Conservation (phyloP, 2,329 filamentous ascomycete genomes). For the Trichoderma polysporum region DNA sequence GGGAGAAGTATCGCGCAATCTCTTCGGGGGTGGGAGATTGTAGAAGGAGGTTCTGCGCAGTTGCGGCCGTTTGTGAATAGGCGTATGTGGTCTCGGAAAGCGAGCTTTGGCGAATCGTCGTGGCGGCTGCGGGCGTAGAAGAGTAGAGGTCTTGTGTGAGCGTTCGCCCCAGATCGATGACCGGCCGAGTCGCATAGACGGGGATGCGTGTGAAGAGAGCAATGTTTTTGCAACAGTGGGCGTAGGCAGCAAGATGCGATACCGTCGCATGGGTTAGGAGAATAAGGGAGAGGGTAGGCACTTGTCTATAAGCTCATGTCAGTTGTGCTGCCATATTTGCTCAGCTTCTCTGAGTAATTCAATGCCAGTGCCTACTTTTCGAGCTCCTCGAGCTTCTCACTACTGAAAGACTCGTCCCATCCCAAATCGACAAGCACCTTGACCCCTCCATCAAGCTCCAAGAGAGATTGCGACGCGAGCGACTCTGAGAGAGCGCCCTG, state of each 20-base stretch:
- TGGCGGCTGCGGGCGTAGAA: constrained; percentile 83
- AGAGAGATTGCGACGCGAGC: constrained; percentile 85
- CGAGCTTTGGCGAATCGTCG: constrained; percentile 71
- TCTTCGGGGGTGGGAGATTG: constrained; percentile 80
- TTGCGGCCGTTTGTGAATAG: constrained; percentile 50
- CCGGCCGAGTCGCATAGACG: constrained; percentile 89
- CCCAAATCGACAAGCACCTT: constrained; percentile 94
- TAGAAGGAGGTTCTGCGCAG: constrained; percentile 56
- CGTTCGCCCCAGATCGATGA: constrained; percentile 89
- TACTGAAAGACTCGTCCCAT: constrained; percentile 91
- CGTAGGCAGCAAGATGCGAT: constrained; percentile 88
- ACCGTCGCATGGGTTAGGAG: constrained; percentile 93
- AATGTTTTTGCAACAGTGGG: constrained; percentile 95
- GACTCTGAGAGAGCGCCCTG: constrained; percentile 88
- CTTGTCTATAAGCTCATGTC: constrained; percentile 58
- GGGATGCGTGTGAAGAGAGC: constrained; percentile 89
- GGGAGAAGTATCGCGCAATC: constrained; percentile 86
- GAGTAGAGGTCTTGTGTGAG: constrained; percentile 89
- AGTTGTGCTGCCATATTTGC: constrained; percentile 22
- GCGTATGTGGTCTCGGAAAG: constrained; percentile 64
- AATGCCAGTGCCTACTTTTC: constrained; percentile 67
- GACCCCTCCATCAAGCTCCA: constrained; percentile 94
- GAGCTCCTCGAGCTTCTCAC: constrained; percentile 76
- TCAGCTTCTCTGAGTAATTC: background rate
- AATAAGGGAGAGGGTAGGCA: constrained; percentile 87